Conservation (phyloP, 2,329 filamentous ascomycete genomes). For the Calonectria leucothoes region DNA sequence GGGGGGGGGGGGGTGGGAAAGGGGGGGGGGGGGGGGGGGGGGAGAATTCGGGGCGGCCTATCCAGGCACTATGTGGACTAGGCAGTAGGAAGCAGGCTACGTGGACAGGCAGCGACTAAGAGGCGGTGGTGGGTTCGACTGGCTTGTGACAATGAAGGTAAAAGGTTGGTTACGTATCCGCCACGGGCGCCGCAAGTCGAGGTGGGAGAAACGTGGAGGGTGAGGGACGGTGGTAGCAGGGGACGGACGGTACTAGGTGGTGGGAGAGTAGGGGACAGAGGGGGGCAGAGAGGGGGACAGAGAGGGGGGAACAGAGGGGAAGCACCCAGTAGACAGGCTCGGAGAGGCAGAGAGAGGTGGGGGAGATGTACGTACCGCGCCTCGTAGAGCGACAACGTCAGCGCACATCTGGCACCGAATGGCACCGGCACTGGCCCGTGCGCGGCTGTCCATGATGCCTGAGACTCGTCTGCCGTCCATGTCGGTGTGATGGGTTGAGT, state of each 20-base stretch:
- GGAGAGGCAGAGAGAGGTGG: neutral
- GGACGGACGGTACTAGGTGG: no score
- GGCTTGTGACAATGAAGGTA: conserved; percentile 8
- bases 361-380: conserved; percentile 24
- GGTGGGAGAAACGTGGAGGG: conserved; percentile 8
- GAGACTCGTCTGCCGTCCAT: conserved; percentile 13
- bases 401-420: conserved; percentile 15
- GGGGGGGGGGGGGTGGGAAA: neutral
- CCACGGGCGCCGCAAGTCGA: neutral
- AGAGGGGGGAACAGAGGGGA: conserved; percentile 9
- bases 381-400: conserved; percentile 37
- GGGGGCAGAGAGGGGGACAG: neutral
- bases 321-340: neutral
- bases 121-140: neutral
- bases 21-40: neutral
- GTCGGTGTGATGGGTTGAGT: conserved; percentile 20
- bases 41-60: neutral
- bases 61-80: neutral
- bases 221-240: neutral
- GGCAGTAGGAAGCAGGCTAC: neutral
- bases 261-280: neutral
- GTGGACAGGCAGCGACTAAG: neutral
- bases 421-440: conserved; percentile 32
- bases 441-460: conserved; percentile 24
- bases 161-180: conserved; percentile 7